Percentiles rank a stretch among this genome's conserved stretches.
Conservation (phyloP, 148 eudicot genomes). For the Diospyros kaki region DNA sequence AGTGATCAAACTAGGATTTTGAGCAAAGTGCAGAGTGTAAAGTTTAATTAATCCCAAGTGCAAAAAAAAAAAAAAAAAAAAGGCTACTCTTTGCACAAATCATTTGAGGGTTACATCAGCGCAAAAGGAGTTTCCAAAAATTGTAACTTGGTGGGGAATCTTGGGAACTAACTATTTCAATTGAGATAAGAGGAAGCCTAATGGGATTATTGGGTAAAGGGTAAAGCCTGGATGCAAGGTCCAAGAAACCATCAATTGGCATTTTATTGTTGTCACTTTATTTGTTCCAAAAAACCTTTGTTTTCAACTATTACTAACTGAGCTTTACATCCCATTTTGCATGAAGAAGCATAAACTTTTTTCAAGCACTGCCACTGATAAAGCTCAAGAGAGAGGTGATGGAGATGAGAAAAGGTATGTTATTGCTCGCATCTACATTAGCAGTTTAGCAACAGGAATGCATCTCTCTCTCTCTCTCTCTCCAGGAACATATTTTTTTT, state of each 20-base stretch:
- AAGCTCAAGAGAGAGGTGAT: constrained; percentile 14
- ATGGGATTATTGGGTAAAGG: too few species aligned
- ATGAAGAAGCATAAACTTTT: constrained; percentile 17
- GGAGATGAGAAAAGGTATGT: constrained; percentile 19
- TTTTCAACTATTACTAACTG: constrained; percentile 6
- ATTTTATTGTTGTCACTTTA: neutral
- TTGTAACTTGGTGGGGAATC: too few species aligned
- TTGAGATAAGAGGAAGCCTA: too few species aligned
- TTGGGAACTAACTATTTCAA: too few species aligned
- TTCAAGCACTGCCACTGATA: constrained; percentile 17
- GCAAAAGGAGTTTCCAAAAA: too few species aligned
- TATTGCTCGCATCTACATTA: neutral
- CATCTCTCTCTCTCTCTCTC: neutral
- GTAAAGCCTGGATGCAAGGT: too few species aligned
- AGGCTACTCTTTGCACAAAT: too few species aligned
- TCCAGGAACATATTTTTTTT: neutral
- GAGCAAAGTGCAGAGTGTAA: too few species aligned
- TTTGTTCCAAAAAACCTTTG: neutral
- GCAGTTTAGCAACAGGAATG: neutral
- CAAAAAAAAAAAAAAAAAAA: too few species aligned
- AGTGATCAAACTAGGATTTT: too few species aligned
- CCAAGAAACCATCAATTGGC: neutral
- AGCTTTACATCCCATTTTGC: neutral
- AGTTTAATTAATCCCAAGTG: too few species aligned
- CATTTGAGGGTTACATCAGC: too few species aligned